These are phyloP conservation scores for Echinochloa phyllopogon DNA, from an alignment of 176 grass and related monocot species.

Conservation along the genomic window DNA sequence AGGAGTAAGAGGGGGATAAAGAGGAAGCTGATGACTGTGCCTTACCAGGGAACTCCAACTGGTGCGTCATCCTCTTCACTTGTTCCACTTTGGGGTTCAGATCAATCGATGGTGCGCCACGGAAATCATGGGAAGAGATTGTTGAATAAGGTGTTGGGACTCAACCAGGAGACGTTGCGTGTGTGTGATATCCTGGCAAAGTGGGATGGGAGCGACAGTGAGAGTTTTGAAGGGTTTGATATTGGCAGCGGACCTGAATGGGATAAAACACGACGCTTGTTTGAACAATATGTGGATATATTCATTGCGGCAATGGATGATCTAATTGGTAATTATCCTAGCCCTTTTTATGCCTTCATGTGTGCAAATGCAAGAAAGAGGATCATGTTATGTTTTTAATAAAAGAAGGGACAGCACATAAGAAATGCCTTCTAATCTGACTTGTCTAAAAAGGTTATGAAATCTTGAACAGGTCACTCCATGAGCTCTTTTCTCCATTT, in stretches of 20 bases:
- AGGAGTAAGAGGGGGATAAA: slow-evolving; percentile 38
- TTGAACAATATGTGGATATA: slow-evolving; percentile 6
- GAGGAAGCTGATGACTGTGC: slow-evolving; percentile 23
- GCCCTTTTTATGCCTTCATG: neutral
- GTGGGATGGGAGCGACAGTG: slow-evolving; percentile 38
- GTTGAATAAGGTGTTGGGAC: slow-evolving; percentile 25
- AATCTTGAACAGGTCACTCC: neutral
- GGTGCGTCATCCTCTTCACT: slow-evolving; percentile 34
- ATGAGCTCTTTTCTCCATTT: neutral
- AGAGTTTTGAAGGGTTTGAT: slow-evolving; percentile 55
- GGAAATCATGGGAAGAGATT: slow-evolving; percentile 24
- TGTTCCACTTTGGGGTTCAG: neutral
- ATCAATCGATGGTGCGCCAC: neutral
- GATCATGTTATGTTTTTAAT: neutral
- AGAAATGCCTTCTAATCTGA: slow-evolving; percentile 1
- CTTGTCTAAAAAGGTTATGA: neutral
- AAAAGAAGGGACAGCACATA: neutral
- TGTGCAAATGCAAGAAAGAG: slow-evolving; percentile 14
- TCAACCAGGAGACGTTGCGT: slow-evolving; percentile 36
- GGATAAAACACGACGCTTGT: neutral
- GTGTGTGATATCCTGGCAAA: slow-evolving; percentile 28
- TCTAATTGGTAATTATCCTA: slow-evolving; percentile 48
- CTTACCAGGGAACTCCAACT: slow-evolving; percentile 24
- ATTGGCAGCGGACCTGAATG: slow-evolving; percentile 53
- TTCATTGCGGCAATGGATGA: slow-evolving; percentile 36